phyloP scores from a whole-genome alignment of 2,329 filamentous ascomycete genomes.

The Fusarium nelsonii region DNA sequence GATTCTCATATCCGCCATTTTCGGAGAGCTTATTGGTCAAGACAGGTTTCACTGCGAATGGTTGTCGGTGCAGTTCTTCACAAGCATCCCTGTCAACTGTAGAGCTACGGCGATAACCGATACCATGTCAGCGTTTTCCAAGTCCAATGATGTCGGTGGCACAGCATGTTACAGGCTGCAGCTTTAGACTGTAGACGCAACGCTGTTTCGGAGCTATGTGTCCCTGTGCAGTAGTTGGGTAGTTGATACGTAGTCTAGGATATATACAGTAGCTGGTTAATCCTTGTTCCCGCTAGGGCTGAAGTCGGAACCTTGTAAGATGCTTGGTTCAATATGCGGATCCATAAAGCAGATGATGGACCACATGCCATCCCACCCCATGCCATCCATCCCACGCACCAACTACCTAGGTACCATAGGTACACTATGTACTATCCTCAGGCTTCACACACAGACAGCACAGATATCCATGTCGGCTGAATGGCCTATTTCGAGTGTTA shows the following conservation, averaged over 20 bases:
- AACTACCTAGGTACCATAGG: neutral
- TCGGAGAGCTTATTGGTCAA: constrained; percentile 16
- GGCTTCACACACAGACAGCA: neutral
- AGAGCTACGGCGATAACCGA: constrained; percentile 36
- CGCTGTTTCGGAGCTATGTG: neutral
- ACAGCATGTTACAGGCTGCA: neutral
- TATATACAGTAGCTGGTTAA: neutral
- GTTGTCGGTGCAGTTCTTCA: constrained; percentile 13
- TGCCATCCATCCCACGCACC: neutral
- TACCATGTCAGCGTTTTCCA: constrained; percentile 6
- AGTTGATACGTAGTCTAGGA: neutral
- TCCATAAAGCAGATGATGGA: constrained; percentile 2
- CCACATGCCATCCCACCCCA: constrained; percentile 1
- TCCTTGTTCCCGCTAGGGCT: constrained; percentile 29
- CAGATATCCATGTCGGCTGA: neutral
- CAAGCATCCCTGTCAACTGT: constrained; percentile 12
- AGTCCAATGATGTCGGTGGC: neutral
- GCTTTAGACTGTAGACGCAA: neutral
- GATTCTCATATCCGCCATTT: constrained; percentile 28
- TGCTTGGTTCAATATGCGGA: constrained; percentile 14
- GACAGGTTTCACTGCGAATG: constrained; percentile 11
- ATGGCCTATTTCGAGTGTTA: neutral
- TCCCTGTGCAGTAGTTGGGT: neutral
- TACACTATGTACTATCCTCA: neutral
- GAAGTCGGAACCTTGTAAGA: constrained; percentile 25